Evolutionary conservation across 192 early-diverging fungal species (phyloP).

Genomic region (Gaertneriomyces sp.): DNA sequence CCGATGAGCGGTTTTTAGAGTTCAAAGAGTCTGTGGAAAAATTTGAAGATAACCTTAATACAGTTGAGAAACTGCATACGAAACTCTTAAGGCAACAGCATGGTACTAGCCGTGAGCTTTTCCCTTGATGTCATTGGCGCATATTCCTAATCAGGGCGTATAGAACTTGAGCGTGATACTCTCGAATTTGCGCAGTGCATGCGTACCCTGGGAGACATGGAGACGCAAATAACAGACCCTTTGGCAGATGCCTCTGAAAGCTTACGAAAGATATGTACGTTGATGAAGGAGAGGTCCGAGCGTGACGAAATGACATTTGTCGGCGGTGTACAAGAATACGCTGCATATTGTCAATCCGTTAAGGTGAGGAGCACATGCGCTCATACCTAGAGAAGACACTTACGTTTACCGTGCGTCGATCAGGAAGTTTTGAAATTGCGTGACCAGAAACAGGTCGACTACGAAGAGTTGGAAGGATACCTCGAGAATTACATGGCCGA

Average conservation of each 20-base stretch:
- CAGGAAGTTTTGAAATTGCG: constrained; percentile 70
- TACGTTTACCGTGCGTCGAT: too few species aligned
- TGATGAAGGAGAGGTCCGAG: constrained; percentile 60
- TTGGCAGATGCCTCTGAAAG: constrained; percentile 74
- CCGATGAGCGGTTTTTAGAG: constrained; percentile 79
- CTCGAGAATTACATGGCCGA: constrained; percentile 70
- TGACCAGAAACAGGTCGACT: constrained; percentile 96
- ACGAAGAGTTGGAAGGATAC: constrained; percentile 80
- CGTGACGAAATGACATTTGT: constrained; percentile 71
- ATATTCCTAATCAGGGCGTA: background rate
- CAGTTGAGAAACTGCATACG: constrained; percentile 79
- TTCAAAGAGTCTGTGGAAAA: constrained; percentile 78
- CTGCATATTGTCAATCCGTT: constrained; percentile 72
- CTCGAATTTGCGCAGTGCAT: constrained; percentile 76
- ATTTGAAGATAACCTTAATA: constrained; percentile 79
- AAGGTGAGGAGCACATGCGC: constrained; percentile 46
- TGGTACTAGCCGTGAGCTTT: constrained; percentile 33
- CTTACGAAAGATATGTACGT: constrained; percentile 61
- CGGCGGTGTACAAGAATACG: constrained; percentile 78
- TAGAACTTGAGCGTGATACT: constrained; percentile 76
- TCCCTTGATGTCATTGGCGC: background rate
- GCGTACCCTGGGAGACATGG: constrained; percentile 72
- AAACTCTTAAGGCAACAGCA: constrained; percentile 63
- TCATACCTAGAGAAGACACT: too few species aligned
- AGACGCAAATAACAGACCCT: constrained; percentile 77